phyloP scores from a whole-genome alignment of 2,329 filamentous ascomycete genomes.

The Ascocoryne sarcoides region DNA sequence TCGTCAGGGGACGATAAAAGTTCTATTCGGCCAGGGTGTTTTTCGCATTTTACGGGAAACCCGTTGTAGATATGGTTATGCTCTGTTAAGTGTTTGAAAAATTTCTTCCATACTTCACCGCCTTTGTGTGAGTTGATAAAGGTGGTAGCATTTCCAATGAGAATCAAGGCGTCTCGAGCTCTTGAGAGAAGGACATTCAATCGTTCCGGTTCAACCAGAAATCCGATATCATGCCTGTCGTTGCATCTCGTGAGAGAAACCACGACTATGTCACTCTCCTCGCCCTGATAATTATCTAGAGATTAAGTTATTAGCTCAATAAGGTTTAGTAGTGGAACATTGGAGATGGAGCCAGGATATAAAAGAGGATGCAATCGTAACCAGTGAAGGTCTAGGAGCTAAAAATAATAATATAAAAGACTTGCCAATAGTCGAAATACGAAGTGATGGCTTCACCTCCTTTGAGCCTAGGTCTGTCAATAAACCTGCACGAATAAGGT shows the following conservation, averaged over 20 bases:
- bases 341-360: not conserved
- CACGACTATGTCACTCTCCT: constrained; percentile 67
- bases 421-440: constrained; percentile 62
- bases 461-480: constrained; percentile 44
- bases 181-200: constrained; percentile 63
- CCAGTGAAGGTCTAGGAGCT: too few species aligned
- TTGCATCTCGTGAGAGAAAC: constrained; percentile 62
- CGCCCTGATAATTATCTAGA: constrained; percentile 69
- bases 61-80: constrained; percentile 49
- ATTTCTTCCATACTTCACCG: constrained; percentile 44
- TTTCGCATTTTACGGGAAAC: constrained; percentile 50
- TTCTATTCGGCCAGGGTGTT: constrained; percentile 42
- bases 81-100: constrained; percentile 47
- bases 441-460: constrained; percentile 42
- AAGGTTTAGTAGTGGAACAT: not conserved
- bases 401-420: too few species aligned
- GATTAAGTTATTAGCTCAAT: constrained; percentile 2
- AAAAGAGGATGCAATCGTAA: not conserved
- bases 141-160: constrained; percentile 62
- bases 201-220: constrained; percentile 56
- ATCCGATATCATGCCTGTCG: constrained; percentile 54
- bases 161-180: constrained; percentile 55
- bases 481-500: constrained; percentile 54
- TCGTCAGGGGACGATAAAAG: constrained; percentile 42
- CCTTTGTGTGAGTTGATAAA: constrained; percentile 54